Conservation (phyloP, 2,329 filamentous ascomycete genomes). For the Cladophialophora immunda region DNA sequence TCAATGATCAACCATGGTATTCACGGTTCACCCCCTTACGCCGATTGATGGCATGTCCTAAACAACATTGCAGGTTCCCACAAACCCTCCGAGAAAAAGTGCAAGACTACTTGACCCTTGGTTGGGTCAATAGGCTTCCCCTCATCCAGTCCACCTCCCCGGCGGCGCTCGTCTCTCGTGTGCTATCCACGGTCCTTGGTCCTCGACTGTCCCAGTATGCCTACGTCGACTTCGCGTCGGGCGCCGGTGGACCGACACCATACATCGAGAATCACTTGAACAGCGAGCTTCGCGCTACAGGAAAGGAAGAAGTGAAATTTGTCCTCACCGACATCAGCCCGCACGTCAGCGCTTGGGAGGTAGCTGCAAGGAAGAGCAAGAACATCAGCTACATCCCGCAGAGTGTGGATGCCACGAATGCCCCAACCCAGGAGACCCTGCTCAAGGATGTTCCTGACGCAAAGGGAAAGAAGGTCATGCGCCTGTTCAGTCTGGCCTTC, state of each 20-base stretch:
- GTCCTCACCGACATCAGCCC: slow-evolving; percentile 73
- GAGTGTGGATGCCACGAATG: slow-evolving; percentile 71
- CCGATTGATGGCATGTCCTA: slow-evolving; percentile 17
- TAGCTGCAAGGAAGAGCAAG: slow-evolving; percentile 60
- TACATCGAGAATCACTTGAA: slow-evolving; percentile 70
- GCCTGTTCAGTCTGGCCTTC: slow-evolving; percentile 77
- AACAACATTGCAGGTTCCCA: slow-evolving; percentile 64
- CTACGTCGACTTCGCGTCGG: slow-evolving; percentile 79
- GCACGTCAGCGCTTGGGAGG: slow-evolving; percentile 68
- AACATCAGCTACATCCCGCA: slow-evolving; percentile 68
- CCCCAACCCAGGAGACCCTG: slow-evolving; percentile 58
- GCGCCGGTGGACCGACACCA: slow-evolving; percentile 75
- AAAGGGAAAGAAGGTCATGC: slow-evolving; percentile 65
- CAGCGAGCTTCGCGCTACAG: slow-evolving; percentile 41
- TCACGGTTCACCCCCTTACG: slow-evolving; percentile 37
- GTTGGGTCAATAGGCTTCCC: slow-evolving; percentile 70
- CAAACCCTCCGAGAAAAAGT: slow-evolving; percentile 64
- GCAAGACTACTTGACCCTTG: slow-evolving; percentile 70
- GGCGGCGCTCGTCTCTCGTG: slow-evolving; percentile 66
- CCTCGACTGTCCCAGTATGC: slow-evolving; percentile 62
- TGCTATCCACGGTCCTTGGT: slow-evolving; percentile 63
- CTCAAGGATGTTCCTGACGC: slow-evolving; percentile 38
- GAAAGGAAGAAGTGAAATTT: slow-evolving; percentile 58
- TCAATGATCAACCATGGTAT: slow-evolving; percentile 72
- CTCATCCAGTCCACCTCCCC: slow-evolving; percentile 66